These are phyloP conservation scores for Elongisporangium senticosum DNA, from an alignment of 352 stramenopile genomes.

Conservation along the genomic window DNA sequence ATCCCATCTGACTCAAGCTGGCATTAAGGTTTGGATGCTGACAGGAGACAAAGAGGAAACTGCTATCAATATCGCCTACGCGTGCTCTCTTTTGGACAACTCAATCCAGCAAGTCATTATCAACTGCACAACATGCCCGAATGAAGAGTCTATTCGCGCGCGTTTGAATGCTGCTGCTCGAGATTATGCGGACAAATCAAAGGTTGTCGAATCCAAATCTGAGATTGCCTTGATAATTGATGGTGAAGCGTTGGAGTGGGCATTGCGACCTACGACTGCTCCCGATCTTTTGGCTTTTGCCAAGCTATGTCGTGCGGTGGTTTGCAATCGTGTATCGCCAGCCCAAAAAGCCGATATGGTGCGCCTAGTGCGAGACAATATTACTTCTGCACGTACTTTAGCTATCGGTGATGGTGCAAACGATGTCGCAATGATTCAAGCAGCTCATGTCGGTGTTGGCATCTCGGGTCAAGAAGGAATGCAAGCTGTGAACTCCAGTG, in stretches of 20 bases:
- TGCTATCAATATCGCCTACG: conserved; percentile 90
- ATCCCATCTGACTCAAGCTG: conserved; percentile 65
- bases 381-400: conserved; percentile 53
- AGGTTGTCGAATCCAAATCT: conserved; percentile 25
- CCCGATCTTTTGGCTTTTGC: conserved; percentile 61
- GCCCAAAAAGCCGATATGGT: conserved; percentile 85
- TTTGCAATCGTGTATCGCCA: conserved; percentile 82
- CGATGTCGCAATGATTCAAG: conserved; percentile 94
- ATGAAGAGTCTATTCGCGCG: conserved; percentile 61
- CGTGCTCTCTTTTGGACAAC: conserved; percentile 81
- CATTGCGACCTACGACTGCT: conserved; percentile 36
- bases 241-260: conserved; percentile 64
- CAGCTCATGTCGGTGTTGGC: conserved; percentile 89
- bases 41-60: conserved; percentile 88
- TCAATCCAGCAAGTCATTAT: conserved; percentile 76
- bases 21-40: conserved; percentile 87
- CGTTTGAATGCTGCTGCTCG: conserved; percentile 33
- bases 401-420: conserved; percentile 93
- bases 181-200: conserved; percentile 41
- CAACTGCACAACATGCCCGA: conserved; percentile 62
- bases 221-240: conserved; percentile 72
- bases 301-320: conserved; percentile 66
- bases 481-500: conserved; percentile 92
- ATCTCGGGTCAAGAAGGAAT: conserved; percentile 93
- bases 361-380: conserved; percentile 52